Percentiles rank a stretch among this genome's conserved stretches.
These are phyloP conservation scores for Tetratostichococcus sp. DNA, from an alignment of 139 green algal genomes.

Conservation along the genomic window DNA sequence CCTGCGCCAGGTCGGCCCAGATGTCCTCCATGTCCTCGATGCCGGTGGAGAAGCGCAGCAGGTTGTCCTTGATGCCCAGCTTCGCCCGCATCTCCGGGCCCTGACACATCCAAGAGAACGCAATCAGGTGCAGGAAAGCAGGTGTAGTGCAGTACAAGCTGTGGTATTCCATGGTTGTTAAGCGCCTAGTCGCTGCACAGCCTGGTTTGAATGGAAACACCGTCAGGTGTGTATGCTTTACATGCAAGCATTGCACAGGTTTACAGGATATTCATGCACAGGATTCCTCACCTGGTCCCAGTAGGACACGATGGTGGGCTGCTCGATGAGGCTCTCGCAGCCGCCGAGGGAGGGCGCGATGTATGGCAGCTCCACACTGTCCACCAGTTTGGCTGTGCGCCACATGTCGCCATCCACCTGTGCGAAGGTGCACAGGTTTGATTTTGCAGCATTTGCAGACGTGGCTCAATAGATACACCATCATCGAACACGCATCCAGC, in stretches of 20 bases:
- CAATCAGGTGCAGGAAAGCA: slow-evolving; percentile 44
- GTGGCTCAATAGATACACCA: too few relatives aligned
- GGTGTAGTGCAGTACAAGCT: too few relatives aligned
- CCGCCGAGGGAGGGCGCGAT: slow-evolving; percentile 96
- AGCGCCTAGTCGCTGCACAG: too few relatives aligned
- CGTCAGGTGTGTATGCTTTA: too few relatives aligned
- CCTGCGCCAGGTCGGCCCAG: slow-evolving; percentile 89
- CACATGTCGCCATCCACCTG: slow-evolving; percentile 81
- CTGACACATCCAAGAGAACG: too few relatives aligned
- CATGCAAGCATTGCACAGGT: too few relatives aligned
- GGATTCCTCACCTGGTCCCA: slow-evolving; percentile 63
- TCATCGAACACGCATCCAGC: too few relatives aligned
- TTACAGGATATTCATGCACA: too few relatives aligned
- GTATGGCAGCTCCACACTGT: slow-evolving; percentile 89
- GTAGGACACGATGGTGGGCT: slow-evolving; percentile 93
- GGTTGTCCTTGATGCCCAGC: slow-evolving; percentile 97
- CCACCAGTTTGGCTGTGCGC: slow-evolving; percentile 88
- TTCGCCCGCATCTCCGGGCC: slow-evolving; percentile 80
- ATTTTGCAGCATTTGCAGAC: too few relatives aligned
- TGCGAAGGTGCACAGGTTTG: neutral
- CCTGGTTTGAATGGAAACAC: too few relatives aligned
- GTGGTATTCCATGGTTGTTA: too few relatives aligned
- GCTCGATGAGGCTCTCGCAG: slow-evolving; percentile 97
- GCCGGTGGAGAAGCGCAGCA: slow-evolving; percentile 89
- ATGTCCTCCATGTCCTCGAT: slow-evolving; percentile 94